These are phyloP conservation scores for Obba rivulosa DNA, from an alignment of 768 basidiomycete species.

Conservation along the genomic window DNA sequence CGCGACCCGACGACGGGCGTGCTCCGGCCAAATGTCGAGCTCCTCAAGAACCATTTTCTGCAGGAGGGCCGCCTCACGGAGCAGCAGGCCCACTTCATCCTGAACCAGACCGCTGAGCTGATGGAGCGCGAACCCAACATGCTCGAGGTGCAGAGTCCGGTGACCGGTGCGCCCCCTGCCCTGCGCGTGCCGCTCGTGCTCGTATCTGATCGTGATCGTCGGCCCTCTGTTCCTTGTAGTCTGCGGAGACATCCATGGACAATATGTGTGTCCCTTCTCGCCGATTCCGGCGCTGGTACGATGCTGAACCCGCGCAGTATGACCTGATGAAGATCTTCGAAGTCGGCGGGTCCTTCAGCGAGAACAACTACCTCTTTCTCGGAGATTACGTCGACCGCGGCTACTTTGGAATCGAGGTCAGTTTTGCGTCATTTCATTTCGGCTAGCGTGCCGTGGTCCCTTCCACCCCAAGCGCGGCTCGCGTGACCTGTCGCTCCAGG, in stretches of 20 bases:
- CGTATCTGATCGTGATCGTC: not conserved
- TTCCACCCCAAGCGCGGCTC: not conserved
- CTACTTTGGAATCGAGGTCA: conserved; percentile 78
- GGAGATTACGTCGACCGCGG: conserved; percentile 98
- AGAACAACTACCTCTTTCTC: conserved; percentile 87
- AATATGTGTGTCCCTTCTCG: conserved; percentile 60
- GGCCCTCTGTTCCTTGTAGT: conserved; percentile 40
- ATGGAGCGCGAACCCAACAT: conserved; percentile 79
- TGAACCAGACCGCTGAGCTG: conserved; percentile 61
- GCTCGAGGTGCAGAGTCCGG: conserved; percentile 80
- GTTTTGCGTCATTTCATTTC: conserved; percentile 11
- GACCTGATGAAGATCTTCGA: conserved; percentile 98
- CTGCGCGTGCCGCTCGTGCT: not conserved
- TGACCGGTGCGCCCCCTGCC: conserved; percentile 63
- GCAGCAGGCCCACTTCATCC: conserved; percentile 78
- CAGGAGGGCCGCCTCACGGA: conserved; percentile 81
- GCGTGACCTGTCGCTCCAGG: too few relatives aligned
- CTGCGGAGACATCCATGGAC: conserved; percentile 96
- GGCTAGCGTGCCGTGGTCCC: not conserved
- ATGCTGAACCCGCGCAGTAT: conserved; percentile 48
- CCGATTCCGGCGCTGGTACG: not conserved
- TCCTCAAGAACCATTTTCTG: conserved; percentile 87
- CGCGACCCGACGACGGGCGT: conserved; percentile 39
- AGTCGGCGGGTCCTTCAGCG: conserved; percentile 79
- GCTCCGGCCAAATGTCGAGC: conserved; percentile 68